Evolutionary conservation across 2,329 filamentous ascomycete species (phyloP).

Genomic region (Fusarium marasasianum): DNA sequence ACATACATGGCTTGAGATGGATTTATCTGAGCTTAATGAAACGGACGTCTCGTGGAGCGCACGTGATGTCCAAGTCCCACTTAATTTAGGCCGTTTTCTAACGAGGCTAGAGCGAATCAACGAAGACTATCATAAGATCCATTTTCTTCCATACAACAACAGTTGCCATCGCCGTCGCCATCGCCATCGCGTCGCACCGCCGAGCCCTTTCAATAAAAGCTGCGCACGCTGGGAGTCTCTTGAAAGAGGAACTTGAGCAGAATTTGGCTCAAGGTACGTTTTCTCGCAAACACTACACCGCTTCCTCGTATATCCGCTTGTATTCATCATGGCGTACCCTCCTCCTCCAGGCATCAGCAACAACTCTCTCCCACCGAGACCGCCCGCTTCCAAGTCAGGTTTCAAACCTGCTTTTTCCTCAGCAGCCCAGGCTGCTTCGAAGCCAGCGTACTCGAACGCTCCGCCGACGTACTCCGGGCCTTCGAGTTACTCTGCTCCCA

Average conservation of each 20-base stretch:
- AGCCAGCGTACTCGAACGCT: constrained; percentile 50
- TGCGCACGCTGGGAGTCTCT: constrained; percentile 11
- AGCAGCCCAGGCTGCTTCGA: constrained; percentile 46
- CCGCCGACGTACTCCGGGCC: constrained; percentile 43
- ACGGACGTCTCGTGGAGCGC: not conserved
- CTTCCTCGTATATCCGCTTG: constrained; percentile 41
- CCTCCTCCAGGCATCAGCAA: constrained; percentile 76
- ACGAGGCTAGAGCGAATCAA: constrained; percentile 27
- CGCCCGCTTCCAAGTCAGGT: constrained; percentile 66
- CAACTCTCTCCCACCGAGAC: constrained; percentile 74
- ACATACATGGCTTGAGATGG: not conserved
- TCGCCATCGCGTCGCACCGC: not conserved
- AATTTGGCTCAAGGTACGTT: constrained; percentile 63
- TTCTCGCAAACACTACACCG: constrained; percentile 39
- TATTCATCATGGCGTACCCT: constrained; percentile 86
- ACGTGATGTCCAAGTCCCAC: not conserved
- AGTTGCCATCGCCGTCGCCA: not conserved
- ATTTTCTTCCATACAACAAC: constrained; percentile 29
- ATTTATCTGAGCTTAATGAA: not conserved
- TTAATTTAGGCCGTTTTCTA: not conserved
- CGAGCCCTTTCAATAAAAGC: not conserved
- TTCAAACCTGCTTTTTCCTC: constrained; percentile 63
- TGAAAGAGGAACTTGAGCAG: constrained; percentile 47
- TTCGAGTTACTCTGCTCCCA: constrained; percentile 48
- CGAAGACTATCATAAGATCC: constrained; percentile 18